Conservation (phyloP, 441 rosid genomes). For the Gossypium gossypioides region DNA sequence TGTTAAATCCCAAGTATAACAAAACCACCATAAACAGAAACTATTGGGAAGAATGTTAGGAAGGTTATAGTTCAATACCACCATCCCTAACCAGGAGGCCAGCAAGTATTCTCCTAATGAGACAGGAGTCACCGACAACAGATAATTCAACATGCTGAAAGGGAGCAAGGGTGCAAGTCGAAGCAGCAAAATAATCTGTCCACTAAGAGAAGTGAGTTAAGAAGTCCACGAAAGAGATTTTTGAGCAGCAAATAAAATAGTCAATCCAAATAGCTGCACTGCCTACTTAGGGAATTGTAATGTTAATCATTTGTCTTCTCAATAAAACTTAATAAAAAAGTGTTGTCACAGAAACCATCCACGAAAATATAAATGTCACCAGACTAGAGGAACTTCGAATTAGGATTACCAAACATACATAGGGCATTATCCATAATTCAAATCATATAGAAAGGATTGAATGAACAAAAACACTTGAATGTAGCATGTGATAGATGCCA, state of each 20-base stretch:
- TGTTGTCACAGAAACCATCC: background rate
- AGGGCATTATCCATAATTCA: background rate
- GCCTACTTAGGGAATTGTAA: background rate
- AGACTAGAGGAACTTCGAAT: background rate
- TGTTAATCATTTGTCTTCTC: background rate
- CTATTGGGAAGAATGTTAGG: background rate
- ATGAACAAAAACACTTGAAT: background rate
- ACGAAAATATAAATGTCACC: background rate
- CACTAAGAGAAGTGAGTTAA: background rate
- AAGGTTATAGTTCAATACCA: slow-evolving; percentile 36
- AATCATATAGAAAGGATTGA: background rate
- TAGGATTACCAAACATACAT: background rate
- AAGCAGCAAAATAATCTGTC: slow-evolving; percentile 54
- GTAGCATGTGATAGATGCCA: background rate
- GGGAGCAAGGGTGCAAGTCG: slow-evolving; percentile 93
- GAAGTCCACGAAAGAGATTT: background rate
- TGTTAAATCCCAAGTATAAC: background rate
- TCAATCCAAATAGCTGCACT: background rate
- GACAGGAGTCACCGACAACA: slow-evolving; percentile 74
- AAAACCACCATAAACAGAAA: background rate
- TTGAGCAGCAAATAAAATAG: background rate
- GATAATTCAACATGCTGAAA: slow-evolving; percentile 84
- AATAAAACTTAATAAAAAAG: background rate
- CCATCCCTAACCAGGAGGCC: slow-evolving; percentile 93
- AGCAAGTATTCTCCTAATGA: slow-evolving; percentile 57